These are phyloP conservation scores for Claviceps cyperi DNA, from an alignment of 2,329 filamentous ascomycete species.

Conservation along the genomic window DNA sequence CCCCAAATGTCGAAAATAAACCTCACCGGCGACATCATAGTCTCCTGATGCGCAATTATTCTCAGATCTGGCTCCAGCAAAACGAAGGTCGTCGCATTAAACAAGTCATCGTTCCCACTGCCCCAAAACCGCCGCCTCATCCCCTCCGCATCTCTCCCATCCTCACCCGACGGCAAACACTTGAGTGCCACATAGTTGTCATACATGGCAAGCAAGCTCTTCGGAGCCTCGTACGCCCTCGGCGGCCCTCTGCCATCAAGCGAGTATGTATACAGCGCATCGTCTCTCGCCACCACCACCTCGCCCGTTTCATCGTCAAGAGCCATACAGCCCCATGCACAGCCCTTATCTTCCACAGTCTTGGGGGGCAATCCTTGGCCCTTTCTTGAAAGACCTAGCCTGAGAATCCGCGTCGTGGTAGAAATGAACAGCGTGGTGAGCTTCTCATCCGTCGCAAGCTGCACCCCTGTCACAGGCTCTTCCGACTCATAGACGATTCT, in stretches of 20 bases:
- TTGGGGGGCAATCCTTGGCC: slow-evolving; percentile 82
- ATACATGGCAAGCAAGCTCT: slow-evolving; percentile 66
- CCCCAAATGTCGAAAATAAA: slow-evolving; percentile 79
- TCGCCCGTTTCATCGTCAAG: slow-evolving; percentile 67
- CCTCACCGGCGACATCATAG: slow-evolving; percentile 66
- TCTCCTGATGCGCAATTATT: slow-evolving; percentile 79
- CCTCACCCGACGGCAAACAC: slow-evolving; percentile 52
- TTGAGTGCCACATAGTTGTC: slow-evolving; percentile 79
- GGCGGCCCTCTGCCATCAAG: slow-evolving; percentile 73
- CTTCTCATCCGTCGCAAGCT: slow-evolving; percentile 48
- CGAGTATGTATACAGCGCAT: slow-evolving; percentile 91
- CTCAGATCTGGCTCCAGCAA: slow-evolving; percentile 84
- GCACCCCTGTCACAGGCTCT: slow-evolving; percentile 85
- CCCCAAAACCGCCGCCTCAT: slow-evolving; percentile 60
- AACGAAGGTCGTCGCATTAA: slow-evolving; percentile 78
- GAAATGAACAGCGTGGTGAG: slow-evolving; percentile 77
- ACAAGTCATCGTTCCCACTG: slow-evolving; percentile 55
- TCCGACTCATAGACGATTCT: slow-evolving; percentile 93
- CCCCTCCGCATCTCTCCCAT: slow-evolving; percentile 40
- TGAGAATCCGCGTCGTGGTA: slow-evolving; percentile 77
- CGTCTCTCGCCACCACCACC: slow-evolving; percentile 82
- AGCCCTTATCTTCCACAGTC: slow-evolving; percentile 78
- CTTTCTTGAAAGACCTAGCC: slow-evolving; percentile 71
- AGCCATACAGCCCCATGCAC: slow-evolving; percentile 89
- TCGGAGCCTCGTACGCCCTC: slow-evolving; percentile 81